Evolutionary conservation across 371 early-diverging fungal genomes (phyloP).

Genomic region (Mucor mucedo): DNA sequence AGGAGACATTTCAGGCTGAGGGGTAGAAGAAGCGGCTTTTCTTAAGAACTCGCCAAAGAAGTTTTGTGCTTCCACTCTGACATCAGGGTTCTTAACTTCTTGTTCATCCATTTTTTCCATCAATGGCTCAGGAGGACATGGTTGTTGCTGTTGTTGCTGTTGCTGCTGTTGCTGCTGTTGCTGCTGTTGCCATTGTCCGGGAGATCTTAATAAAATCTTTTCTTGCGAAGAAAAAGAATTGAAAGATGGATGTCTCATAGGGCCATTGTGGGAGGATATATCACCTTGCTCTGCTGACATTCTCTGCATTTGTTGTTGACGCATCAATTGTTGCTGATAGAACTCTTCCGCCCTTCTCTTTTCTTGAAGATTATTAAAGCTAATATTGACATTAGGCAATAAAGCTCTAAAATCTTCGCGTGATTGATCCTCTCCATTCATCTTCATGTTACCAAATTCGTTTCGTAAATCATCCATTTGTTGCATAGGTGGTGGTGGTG

Average conservation of each 20-base stretch:
- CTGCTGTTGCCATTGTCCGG: slow-evolving; percentile 3
- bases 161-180: no score
- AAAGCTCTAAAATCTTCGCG: slow-evolving; percentile 68
- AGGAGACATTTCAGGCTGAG: slow-evolving; percentile 25
- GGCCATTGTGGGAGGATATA: neutral
- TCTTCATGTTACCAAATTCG: slow-evolving; percentile 21
- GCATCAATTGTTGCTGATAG: slow-evolving; percentile 19
- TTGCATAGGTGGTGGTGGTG: slow-evolving; percentile 1
- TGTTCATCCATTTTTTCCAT: neutral
- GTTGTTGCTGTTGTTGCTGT: no score
- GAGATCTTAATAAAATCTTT: neutral
- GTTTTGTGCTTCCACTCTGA: slow-evolving; percentile 61
- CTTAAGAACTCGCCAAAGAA: slow-evolving; percentile 75
- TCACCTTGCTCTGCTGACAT: slow-evolving; percentile 3
- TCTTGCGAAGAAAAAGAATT: neutral
- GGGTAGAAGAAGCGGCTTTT: slow-evolving; percentile 61
- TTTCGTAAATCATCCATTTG: slow-evolving; percentile 23
- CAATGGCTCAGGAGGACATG: no score
- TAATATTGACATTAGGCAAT: slow-evolving; percentile 74
- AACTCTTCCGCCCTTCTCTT: slow-evolving; percentile 20
- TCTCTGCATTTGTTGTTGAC: slow-evolving; percentile 4
- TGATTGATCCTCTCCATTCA: slow-evolving; percentile 22
- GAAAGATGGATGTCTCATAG: neutral
- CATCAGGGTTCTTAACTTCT: slow-evolving; percentile 31
- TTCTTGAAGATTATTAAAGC: slow-evolving; percentile 51